Conservation (phyloP, 2,329 filamentous ascomycete species). For the Botrytis sinoallii region DNA sequence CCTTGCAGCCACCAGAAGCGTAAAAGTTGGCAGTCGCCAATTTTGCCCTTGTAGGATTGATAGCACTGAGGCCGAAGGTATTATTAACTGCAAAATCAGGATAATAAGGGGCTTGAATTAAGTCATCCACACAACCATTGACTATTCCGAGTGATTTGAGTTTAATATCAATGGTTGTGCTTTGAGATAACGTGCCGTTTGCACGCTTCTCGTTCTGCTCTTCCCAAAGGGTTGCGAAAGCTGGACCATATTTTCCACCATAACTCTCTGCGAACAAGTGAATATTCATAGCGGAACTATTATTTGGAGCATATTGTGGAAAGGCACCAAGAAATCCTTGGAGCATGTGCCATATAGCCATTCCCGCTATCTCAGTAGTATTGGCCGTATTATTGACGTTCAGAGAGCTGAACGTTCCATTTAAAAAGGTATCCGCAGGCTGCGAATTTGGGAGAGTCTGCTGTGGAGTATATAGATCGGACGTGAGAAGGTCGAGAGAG, state of each 20-base stretch:
- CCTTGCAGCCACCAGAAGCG: constrained; percentile 49
- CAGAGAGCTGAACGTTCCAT: constrained; percentile 63
- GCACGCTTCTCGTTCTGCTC: constrained; percentile 57
- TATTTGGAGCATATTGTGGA: constrained; percentile 51
- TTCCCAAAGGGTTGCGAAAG: constrained; percentile 58
- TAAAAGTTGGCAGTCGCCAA: constrained; percentile 48
- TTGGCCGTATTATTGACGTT: constrained; percentile 46
- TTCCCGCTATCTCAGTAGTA: constrained; percentile 51
- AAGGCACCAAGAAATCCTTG: constrained; percentile 59
- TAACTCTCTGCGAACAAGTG: constrained; percentile 69
- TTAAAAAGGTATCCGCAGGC: constrained; percentile 44
- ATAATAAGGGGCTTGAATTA: constrained; percentile 57
- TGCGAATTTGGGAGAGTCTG: constrained; percentile 35
- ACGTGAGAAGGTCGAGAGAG: constrained; percentile 50
- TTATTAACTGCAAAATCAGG: constrained; percentile 60
- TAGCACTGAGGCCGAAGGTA: constrained; percentile 60
- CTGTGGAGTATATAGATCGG: constrained; percentile 42
- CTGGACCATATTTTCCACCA: constrained; percentile 66
- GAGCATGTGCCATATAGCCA: constrained; percentile 56
- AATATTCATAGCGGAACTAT: constrained; percentile 53
- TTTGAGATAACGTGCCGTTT: constrained; percentile 48
- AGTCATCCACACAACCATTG: constrained; percentile 66
- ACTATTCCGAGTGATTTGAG: constrained; percentile 65
- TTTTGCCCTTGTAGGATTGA: constrained; percentile 50
- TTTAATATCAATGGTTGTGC: constrained; percentile 56